Conservation (phyloP, 768 basidiomycete genomes). For the Mycena pura region DNA sequence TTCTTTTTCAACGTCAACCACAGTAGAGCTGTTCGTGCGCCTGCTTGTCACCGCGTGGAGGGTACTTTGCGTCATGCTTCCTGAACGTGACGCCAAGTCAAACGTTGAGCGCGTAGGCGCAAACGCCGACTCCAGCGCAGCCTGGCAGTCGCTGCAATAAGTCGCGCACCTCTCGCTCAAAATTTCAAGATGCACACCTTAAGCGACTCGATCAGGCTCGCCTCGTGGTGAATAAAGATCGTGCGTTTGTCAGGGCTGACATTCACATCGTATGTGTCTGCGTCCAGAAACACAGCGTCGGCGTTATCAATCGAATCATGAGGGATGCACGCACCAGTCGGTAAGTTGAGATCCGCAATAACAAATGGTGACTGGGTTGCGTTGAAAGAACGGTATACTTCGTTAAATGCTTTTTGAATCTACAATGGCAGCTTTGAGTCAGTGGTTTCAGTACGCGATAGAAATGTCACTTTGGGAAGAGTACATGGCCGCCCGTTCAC, state of each 20-base stretch:
- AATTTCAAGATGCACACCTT: conserved; percentile 63
- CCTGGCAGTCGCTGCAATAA: not conserved
- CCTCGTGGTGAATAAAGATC: conserved; percentile 88
- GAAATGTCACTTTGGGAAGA: conserved; percentile 77
- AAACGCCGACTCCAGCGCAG: conserved; percentile 68
- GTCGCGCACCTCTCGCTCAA: no score
- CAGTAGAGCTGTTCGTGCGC: not conserved
- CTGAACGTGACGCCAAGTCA: conserved; percentile 47
- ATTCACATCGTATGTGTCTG: conserved; percentile 89
- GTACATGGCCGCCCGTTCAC: conserved; percentile 92
- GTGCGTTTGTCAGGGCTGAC: conserved; percentile 98
- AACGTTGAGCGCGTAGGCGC: conserved; percentile 77
- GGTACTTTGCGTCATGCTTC: conserved; percentile 29
- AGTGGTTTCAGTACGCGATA: not conserved
- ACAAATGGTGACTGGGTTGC: conserved; percentile 79
- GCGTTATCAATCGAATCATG: not conserved
- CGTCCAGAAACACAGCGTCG: not conserved
- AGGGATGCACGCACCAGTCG: conserved; percentile 62
- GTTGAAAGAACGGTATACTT: conserved; percentile 86
- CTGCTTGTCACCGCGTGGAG: conserved; percentile 26
- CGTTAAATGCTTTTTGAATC: conserved; percentile 91
- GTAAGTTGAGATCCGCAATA: conserved; percentile 82
- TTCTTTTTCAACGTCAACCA: not conserved
- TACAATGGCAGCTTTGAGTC: conserved; percentile 32
- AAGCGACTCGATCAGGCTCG: conserved; percentile 75